Percentiles rank a stretch among this genome's conserved stretches.
Evolutionary conservation across 768 basidiomycete species (phyloP).

Genomic region (Serendipita vermifera): DNA sequence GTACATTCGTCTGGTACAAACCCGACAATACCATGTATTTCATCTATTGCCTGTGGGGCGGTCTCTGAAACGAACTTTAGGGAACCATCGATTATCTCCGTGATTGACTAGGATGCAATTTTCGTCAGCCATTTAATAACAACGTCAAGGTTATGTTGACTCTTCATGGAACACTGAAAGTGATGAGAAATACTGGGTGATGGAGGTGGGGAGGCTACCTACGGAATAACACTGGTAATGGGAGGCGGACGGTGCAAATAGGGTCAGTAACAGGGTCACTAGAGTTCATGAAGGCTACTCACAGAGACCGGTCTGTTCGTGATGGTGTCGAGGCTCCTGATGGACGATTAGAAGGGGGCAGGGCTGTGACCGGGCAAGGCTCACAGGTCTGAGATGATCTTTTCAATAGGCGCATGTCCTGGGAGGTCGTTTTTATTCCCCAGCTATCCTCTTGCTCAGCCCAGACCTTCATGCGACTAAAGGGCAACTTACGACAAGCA

Average conservation of each 20-base stretch:
- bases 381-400: conserved; percentile 66
- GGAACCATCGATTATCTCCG: too few species aligned
- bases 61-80: too few species aligned
- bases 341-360: neutral
- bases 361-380: conserved; percentile 19
- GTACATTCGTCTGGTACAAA: too few species aligned
- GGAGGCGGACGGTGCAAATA: conserved; percentile 3
- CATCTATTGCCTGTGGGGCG: too few species aligned
- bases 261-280: conserved; percentile 3
- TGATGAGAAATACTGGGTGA: conserved; percentile 4
- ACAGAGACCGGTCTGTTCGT: conserved; percentile 75
- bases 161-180: conserved; percentile 86
- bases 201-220: conserved; percentile 18
- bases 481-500: conserved; percentile 55
- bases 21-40: too few species aligned
- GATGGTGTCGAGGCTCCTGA: conserved; percentile 67
- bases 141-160: conserved; percentile 77
- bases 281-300: conserved; percentile 23
- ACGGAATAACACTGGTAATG: conserved; percentile 63
- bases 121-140: conserved; percentile 7
- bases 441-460: conserved; percentile 34
- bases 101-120: neutral
- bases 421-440: conserved; percentile 90
- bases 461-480: neutral
- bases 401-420: conserved; percentile 63